Conservation (phyloP, 179 eudicot genomes). For the Sideroxylon spinosum region DNA sequence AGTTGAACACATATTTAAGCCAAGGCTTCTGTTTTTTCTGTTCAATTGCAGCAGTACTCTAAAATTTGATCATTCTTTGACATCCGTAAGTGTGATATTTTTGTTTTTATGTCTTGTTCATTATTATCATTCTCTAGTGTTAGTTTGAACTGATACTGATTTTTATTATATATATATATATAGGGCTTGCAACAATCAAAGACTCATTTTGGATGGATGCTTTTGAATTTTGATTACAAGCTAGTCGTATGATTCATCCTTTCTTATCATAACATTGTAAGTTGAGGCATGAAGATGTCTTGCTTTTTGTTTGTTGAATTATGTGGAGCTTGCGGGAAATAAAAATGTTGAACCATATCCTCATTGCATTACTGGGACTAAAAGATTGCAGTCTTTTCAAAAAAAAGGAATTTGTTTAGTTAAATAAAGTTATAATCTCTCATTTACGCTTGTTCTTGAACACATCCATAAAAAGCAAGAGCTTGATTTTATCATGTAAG, state of each 20-base stretch:
- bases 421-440: neutral
- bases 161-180: neutral
- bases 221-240: neutral
- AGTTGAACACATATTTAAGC: neutral
- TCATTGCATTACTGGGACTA: neutral
- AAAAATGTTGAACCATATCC: neutral
- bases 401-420: neutral
- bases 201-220: conserved; percentile 11
- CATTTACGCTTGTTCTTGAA: neutral
- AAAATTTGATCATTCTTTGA: conserved; percentile 1
- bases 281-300: neutral
- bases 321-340: neutral
- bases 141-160: neutral
- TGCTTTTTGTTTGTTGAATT: neutral
- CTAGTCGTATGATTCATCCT: neutral
- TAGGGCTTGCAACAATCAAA: neutral
- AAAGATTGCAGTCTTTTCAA: neutral
- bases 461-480: neutral
- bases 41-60: neutral
- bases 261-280: conserved; percentile 9
- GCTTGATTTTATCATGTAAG: neutral
- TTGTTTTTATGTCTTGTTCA: neutral
- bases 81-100: neutral
- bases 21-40: neutral
- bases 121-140: neutral